phyloP scores from a whole-genome alignment of 176 grass and related monocot species.

The Dactylis glomerata region DNA sequence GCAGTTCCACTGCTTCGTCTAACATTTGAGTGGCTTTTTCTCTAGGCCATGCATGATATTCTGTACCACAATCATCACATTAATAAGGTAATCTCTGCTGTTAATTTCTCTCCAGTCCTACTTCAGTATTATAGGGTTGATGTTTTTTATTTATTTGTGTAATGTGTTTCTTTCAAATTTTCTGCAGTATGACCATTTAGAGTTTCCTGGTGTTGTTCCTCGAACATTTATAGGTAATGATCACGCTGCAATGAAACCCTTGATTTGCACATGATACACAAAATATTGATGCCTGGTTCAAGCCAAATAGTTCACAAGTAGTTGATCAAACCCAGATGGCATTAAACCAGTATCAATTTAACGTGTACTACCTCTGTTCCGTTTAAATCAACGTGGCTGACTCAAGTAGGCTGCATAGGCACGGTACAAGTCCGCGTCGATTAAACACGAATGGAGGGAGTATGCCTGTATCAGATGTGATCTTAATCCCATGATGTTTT shows the following conservation, averaged over 20 bases:
- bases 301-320: background rate
- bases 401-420: too few relatives aligned
- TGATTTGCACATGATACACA: constrained; percentile 17
- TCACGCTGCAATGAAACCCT: constrained; percentile 12
- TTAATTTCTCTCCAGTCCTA: constrained; percentile 6
- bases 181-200: constrained; percentile 84
- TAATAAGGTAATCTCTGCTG: constrained; percentile 49
- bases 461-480: background rate
- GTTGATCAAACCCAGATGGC: background rate
- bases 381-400: too few relatives aligned
- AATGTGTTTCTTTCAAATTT: constrained; percentile 15
- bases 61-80: constrained; percentile 77
- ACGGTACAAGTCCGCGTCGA: too few relatives aligned
- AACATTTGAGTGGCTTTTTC: constrained; percentile 21
- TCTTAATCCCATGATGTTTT: background rate
- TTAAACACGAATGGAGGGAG: too few relatives aligned
- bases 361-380: too few relatives aligned
- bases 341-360: background rate
- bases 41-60: constrained; percentile 98
- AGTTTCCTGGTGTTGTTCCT: constrained; percentile 94
- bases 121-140: background rate
- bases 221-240: constrained; percentile 86
- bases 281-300: background rate
- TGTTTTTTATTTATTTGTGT: constrained; percentile 13
- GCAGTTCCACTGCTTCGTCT: constrained; percentile 15